phyloP scores from a whole-genome alignment of 2,329 filamentous ascomycete species.

The Botrytis aclada region DNA sequence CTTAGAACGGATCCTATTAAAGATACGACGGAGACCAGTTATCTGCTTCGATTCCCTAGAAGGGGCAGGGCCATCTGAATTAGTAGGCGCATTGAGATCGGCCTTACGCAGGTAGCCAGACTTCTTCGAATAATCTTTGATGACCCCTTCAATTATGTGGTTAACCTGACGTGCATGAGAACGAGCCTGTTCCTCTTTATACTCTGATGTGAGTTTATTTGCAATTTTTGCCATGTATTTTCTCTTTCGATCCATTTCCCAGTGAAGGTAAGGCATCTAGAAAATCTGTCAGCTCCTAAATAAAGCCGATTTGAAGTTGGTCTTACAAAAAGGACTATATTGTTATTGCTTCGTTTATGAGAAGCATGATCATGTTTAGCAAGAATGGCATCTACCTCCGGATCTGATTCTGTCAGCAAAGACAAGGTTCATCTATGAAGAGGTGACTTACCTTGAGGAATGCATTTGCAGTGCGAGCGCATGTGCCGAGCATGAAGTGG shows the following conservation, averaged over 20 bases:
- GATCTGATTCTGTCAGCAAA: neutral
- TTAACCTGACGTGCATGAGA: neutral
- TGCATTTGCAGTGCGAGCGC: neutral
- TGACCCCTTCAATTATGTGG: neutral
- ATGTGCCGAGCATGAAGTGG: neutral
- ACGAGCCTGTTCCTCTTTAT: neutral
- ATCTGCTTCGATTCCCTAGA: neutral
- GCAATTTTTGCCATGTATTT: neutral
- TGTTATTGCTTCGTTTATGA: neutral
- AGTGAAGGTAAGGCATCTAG: neutral
- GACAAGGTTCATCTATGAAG: neutral
- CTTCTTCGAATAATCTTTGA: neutral
- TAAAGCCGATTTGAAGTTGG: rapidly evolving
- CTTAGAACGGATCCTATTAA: rapidly evolving
- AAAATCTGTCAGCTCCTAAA: neutral
- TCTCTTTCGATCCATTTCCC: neutral
- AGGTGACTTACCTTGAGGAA: neutral
- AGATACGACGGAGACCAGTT: neutral
- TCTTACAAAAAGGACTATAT: neutral
- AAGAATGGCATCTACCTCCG: neutral
- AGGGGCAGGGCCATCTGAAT: neutral
- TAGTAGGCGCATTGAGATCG: rapidly evolving
- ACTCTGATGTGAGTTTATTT: neutral
- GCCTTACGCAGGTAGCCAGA: neutral
- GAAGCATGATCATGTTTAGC: neutral